Percentiles rank a stretch among this genome's conserved stretches.
Conservation (phyloP, 169 alveolate genomes). For the Cryptosporidium muris region DNA sequence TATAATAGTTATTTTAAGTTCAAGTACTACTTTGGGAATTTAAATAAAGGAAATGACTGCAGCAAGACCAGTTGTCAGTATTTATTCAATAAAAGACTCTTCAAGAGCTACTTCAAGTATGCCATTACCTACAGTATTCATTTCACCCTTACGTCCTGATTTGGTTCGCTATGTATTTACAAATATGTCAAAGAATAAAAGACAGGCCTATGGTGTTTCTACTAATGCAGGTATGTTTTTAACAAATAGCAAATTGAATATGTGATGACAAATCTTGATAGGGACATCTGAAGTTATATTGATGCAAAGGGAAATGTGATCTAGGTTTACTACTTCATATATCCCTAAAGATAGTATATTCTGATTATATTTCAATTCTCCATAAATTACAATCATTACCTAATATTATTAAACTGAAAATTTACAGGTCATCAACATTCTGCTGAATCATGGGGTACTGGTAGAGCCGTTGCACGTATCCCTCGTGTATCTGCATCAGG, state of each 20-base stretch:
- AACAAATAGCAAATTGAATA: not conserved
- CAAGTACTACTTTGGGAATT: no score
- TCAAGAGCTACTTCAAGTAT: slow-evolving; percentile 78
- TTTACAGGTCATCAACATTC: slow-evolving; percentile 93
- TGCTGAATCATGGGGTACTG: slow-evolving; percentile 99
- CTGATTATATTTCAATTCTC: slow-evolving; percentile 6
- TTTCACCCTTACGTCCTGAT: slow-evolving; percentile 97
- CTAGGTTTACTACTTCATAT: no score
- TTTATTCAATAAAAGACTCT: slow-evolving; percentile 80
- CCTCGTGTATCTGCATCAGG: slow-evolving; percentile 99
- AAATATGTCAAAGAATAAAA: slow-evolving; percentile 92
- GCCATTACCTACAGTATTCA: slow-evolving; percentile 93
- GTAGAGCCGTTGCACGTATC: slow-evolving; percentile 98
- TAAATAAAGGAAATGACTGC: slow-evolving; percentile 24
- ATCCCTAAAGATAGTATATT: slow-evolving; percentile 71
- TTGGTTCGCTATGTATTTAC: slow-evolving; percentile 94
- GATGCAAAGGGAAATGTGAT: slow-evolving; percentile 17
- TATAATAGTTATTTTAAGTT: no score
- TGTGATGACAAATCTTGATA: slow-evolving; percentile 57
- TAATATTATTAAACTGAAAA: slow-evolving; percentile 15
- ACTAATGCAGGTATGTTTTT: slow-evolving; percentile 82
- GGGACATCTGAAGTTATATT: slow-evolving; percentile 58
- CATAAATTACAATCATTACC: not conserved
- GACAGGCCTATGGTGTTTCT: slow-evolving; percentile 96
- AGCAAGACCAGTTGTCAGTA: slow-evolving; percentile 88